These are phyloP conservation scores for Apiospora malaysiana DNA, from an alignment of 2,329 filamentous ascomycete genomes.

Conservation along the genomic window DNA sequence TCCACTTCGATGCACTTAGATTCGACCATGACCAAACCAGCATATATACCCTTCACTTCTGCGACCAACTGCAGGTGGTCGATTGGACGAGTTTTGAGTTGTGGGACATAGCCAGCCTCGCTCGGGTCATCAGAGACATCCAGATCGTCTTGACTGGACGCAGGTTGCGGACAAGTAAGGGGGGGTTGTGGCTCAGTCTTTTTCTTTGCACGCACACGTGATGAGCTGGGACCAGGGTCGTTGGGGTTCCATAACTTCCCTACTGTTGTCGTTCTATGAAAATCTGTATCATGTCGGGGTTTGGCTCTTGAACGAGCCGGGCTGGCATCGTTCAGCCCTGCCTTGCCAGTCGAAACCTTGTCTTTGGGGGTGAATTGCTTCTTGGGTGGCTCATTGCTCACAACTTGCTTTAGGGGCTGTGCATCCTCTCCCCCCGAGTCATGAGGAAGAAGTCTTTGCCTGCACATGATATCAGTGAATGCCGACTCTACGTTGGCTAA, in stretches of 20 bases:
- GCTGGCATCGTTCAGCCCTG: not conserved
- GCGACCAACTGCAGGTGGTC: constrained; percentile 79
- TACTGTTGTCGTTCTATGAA: not conserved
- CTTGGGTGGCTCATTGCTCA: not conserved
- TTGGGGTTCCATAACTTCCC: constrained; percentile 17
- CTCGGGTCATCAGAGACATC: not conserved
- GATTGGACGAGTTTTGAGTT: constrained; percentile 59
- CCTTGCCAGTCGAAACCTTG: not conserved
- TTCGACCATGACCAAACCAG: constrained; percentile 84
- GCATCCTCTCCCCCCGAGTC: not conserved
- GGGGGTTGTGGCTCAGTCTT: not conserved
- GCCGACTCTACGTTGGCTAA: no score
- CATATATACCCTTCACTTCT: constrained; percentile 85
- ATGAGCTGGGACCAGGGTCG: not conserved
- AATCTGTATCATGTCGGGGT: not conserved
- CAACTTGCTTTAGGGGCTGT: not conserved
- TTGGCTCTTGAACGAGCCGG: constrained; percentile 14
- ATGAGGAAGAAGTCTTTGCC: not conserved
- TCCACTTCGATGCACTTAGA: constrained; percentile 86
- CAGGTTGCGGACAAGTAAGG: not conserved
- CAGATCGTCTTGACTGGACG: not conserved
- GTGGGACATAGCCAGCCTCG: constrained; percentile 27
- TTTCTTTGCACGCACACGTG: not conserved
- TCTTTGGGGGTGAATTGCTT: not conserved
- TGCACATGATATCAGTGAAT: not conserved